Base-by-base conservation (phyloP, 148 eudicot genomes). In the Chenopodium album region DNA sequence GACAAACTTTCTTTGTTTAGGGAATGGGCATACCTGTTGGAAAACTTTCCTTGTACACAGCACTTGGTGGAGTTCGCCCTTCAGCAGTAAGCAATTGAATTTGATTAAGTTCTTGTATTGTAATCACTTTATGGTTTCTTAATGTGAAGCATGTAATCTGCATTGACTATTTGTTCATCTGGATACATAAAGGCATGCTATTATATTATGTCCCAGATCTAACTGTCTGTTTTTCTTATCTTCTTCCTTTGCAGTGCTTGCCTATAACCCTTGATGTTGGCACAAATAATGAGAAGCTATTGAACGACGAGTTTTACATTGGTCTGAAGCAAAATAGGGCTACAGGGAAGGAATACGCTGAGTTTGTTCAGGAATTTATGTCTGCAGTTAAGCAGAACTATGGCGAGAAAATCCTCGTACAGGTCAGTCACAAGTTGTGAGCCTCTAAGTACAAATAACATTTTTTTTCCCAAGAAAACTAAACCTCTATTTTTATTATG, bases 1-100 rank as follows among this genome's bases (percentile, higher is more conserved):
- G 37, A 54, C 8, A 29, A 56, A 56, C 50, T 75, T 9, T 7
- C 46, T 37, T 74, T 89, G 75, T 75, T 80, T 87, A 95, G 98
- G 98, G 98, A 59, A 95, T 95, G 98, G 98, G 98, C 62, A 95
- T 95, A 77, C 98, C 98, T 73, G 98, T 95, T 81, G 98, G 98
- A 69, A 95, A 95, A 87, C 94, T 95, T 64, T 86, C 97, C 71
- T 84, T 95, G 10, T 95, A 95, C 82, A 92, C 98, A 20, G 98
- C 98, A 68, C 94, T 95, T 60, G 98, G 98, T 84, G 98, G 98
- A 82, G 97, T 95, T 74, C 92, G 98, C 46, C 98, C 98, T 82
- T 92, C 98, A 84, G 94, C 91, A 8, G 98, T 95, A 91, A 86
- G 96, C 56, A 37, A 50, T 76, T 56, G 3, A 48, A 50, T 72